A percentile compares a stretch with the other conserved stretches of the same genome.
Evolutionary conservation across 2,329 filamentous ascomycete genomes (phyloP).

Genomic region (Didymella pinodella): DNA sequence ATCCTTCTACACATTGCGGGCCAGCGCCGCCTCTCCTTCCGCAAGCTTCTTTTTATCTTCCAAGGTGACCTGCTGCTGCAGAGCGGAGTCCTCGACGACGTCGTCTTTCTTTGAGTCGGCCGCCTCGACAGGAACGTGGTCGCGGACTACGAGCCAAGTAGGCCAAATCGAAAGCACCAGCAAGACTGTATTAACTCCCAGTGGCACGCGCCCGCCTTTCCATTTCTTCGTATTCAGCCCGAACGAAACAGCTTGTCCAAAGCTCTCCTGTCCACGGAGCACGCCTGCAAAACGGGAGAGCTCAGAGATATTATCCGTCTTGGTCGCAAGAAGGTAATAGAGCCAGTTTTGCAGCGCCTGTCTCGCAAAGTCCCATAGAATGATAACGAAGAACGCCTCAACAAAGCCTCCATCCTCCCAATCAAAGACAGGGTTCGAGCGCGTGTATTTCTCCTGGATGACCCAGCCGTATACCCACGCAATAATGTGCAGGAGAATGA

Average conservation of each 20-base stretch:
- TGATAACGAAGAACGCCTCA: constrained; percentile 59
- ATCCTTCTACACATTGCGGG: constrained; percentile 15
- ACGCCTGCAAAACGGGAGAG: constrained; percentile 55
- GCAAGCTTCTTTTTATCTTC: constrained; percentile 26
- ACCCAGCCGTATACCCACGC: constrained; percentile 64
- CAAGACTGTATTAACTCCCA: constrained; percentile 51
- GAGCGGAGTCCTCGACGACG: not conserved
- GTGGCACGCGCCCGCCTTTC: constrained; percentile 54
- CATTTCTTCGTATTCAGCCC: constrained; percentile 56
- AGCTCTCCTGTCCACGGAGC: constrained; percentile 56
- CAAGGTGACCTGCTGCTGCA: constrained; percentile 12
- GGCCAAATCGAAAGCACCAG: constrained; percentile 39
- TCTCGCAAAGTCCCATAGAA: constrained; percentile 60
- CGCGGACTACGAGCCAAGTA: constrained; percentile 43
- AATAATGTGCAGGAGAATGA: constrained; percentile 55
- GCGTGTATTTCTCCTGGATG: constrained; percentile 60
- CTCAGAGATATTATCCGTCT: constrained; percentile 65
- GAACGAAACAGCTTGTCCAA: constrained; percentile 55
- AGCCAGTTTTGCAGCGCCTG: constrained; percentile 65
- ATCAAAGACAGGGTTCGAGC: constrained; percentile 52
- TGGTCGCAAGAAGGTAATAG: constrained; percentile 64
- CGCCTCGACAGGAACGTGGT: constrained; percentile 40
- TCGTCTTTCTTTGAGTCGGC: constrained; percentile 12
- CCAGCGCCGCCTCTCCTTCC: constrained; percentile 22
- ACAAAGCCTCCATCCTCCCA: constrained; percentile 55